These are phyloP conservation scores for Neurospora intermedia DNA, from an alignment of 495 filamentous ascomycete species.

Conservation along the genomic window DNA sequence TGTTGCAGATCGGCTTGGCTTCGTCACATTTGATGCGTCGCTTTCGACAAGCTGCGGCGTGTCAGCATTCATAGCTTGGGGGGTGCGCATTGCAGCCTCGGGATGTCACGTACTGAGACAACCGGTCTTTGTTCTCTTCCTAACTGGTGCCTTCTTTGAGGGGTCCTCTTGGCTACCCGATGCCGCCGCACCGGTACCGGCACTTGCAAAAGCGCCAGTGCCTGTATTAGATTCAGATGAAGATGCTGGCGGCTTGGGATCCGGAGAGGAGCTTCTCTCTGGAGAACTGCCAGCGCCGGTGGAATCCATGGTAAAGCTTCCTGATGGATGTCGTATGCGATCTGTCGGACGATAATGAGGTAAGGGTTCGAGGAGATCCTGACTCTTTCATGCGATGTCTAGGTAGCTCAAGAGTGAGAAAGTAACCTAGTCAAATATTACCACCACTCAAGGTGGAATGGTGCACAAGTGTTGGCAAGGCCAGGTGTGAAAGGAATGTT, in stretches of 20 bases:
- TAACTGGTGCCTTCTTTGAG: conserved; percentile 26
- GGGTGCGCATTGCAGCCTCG: background rate
- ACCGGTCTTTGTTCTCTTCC: conserved; percentile 90
- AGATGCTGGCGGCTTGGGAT: background rate
- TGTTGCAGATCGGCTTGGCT: conserved; percentile 76
- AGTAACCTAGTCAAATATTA: background rate
- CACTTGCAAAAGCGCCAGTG: background rate
- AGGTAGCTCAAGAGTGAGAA: background rate
- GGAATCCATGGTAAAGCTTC: conserved; percentile 5
- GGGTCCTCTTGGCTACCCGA: conserved; percentile 16
- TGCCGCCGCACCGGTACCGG: background rate
- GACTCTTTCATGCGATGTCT: background rate
- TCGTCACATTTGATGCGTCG: conserved; percentile 97
- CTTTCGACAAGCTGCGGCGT: conserved; percentile 67
- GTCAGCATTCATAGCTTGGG: conserved; percentile 6
- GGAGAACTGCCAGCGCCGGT: background rate
- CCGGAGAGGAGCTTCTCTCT: background rate
- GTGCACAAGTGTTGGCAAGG: background rate
- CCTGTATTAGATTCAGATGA: background rate
- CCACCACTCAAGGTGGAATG: background rate
- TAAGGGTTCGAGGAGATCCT: background rate
- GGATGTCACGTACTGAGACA: conserved; percentile 66
- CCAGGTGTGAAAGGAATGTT: background rate
- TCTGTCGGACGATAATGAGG: background rate
- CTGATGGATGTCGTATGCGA: background rate